phyloP scores from a whole-genome alignment of 2,329 filamentous ascomycete genomes.

The Microcyclospora tardicrescens region DNA sequence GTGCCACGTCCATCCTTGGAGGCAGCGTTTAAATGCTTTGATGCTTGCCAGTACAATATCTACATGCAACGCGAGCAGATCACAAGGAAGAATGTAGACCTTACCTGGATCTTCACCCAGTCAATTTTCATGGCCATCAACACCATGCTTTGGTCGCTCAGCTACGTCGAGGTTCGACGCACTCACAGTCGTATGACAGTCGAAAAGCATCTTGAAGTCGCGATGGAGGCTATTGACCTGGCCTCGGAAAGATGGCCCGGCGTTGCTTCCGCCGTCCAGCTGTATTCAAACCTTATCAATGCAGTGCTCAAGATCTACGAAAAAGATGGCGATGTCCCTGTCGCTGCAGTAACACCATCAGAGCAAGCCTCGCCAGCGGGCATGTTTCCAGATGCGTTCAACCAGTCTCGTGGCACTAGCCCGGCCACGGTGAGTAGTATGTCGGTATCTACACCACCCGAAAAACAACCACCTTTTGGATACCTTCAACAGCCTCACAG shows the following conservation, averaged over 20 bases:
- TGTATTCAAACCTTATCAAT: constrained; percentile 74
- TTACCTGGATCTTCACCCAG: constrained; percentile 89
- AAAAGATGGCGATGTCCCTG: constrained; percentile 38
- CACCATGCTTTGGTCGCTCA: constrained; percentile 80
- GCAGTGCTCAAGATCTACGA: constrained; percentile 85
- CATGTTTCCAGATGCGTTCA: constrained; percentile 28
- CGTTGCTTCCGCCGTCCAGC: constrained; percentile 65
- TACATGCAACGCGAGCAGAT: constrained; percentile 70
- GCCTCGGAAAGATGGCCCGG: constrained; percentile 88
- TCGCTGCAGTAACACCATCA: constrained; percentile 35
- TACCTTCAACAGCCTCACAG: constrained; percentile 19
- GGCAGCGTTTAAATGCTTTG: constrained; percentile 72
- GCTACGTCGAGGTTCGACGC: constrained; percentile 69
- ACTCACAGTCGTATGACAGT: constrained; percentile 62
- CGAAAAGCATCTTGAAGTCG: constrained; percentile 58
- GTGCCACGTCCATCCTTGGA: constrained; percentile 68
- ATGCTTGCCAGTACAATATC: constrained; percentile 71
- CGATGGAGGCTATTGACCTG: constrained; percentile 64
- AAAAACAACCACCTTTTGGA: constrained; percentile 14
- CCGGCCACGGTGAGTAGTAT: constrained; percentile 24
- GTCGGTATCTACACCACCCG: constrained; percentile 23
- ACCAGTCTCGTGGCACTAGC: constrained; percentile 33
- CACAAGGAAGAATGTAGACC: constrained; percentile 59
- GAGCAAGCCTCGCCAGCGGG: constrained; percentile 27
- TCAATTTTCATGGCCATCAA: constrained; percentile 86